Base-by-base conservation (phyloP, 2,329 filamentous ascomycete species). In the Penicillium sp. region DNA sequence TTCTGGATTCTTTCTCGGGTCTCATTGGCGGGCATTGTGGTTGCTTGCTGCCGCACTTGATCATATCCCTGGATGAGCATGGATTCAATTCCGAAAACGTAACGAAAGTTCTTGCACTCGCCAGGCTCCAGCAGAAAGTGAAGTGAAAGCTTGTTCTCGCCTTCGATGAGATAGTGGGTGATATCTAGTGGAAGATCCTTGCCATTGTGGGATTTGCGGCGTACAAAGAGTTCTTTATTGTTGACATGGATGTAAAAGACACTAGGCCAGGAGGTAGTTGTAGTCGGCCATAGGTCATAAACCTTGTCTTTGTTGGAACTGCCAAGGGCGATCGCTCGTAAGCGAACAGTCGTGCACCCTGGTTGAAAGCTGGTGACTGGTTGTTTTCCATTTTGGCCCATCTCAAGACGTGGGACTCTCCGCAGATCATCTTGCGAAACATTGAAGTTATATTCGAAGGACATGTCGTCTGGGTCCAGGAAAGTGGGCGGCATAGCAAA, bases 121-220 rank as follows among this genome's bases (percentile, higher is more conserved):
- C 68, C 52, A 34, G 64, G 47, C 61, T 64, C 46, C 75, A 74
- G 55, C 62, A 83, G 61, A 23, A 78, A 59, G 39, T 75, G 69
- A 6, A 92, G 67, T 4, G 78, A 73, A 2, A 96, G 65, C 0
- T 63, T 68, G 62, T 96, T 96, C 5, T 68, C 64, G 0, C 89
- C 90, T 13, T 72, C 59, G 7, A 63, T 67, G 4, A 95, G 59
- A 17, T 82, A 68, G 1, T 68, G 55, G 2, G 90, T 91, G 20
- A 96, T 75, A 59, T 96, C 90, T 5, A 89, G 76, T 0, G 92
- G 86, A 7, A 91, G 70, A 61, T 95, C 89, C 60, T 86, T 89
- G 9, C 86, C 86, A 63, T 92, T 82, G 55, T 94, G 86, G 1
- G 83, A 69, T 61, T 89, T 90, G 23, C 88, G 82, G 33, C 87